phyloP scores from a whole-genome alignment of 2,329 filamentous ascomycete species.

The Colletotrichum aenigma region DNA sequence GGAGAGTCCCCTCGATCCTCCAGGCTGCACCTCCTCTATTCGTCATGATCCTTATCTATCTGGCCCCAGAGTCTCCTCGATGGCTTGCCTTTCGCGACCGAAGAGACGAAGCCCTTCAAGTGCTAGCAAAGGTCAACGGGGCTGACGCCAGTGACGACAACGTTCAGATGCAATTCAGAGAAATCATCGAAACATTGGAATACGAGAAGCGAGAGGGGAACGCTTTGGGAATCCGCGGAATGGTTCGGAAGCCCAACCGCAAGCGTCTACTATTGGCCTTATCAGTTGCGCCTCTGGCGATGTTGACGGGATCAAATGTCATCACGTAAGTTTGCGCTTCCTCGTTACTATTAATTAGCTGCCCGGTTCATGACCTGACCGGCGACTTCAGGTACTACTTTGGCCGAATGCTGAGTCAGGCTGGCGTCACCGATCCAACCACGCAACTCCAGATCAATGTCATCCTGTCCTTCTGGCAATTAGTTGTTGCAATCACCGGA shows the following conservation, averaged over 20 bases:
- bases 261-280: background rate
- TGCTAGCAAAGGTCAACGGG: background rate
- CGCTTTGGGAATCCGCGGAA: background rate
- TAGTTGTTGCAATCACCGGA: constrained; percentile 18
- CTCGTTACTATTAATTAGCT: no score
- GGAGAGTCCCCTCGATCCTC: constrained; percentile 23
- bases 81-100: constrained; percentile 3
- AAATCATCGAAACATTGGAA: constrained; percentile 1
- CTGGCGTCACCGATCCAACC: background rate
- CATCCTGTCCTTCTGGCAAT: constrained; percentile 22
- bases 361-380: background rate
- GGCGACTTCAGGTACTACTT: background rate
- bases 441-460: constrained; percentile 26
- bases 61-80: background rate
- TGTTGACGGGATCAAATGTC: constrained; percentile 17
- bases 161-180: constrained; percentile 2
- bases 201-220: background rate
- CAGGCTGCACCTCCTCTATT: constrained; percentile 21
- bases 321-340: background rate
- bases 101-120: constrained; percentile 4
- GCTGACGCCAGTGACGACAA: background rate
- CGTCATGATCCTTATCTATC: background rate
- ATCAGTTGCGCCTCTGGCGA: background rate
- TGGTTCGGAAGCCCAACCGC: background rate
- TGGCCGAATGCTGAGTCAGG: constrained; percentile 1